phyloP scores from a whole-genome alignment of 139 green algal species.

The Zygnema circumcarinatum region DNA sequence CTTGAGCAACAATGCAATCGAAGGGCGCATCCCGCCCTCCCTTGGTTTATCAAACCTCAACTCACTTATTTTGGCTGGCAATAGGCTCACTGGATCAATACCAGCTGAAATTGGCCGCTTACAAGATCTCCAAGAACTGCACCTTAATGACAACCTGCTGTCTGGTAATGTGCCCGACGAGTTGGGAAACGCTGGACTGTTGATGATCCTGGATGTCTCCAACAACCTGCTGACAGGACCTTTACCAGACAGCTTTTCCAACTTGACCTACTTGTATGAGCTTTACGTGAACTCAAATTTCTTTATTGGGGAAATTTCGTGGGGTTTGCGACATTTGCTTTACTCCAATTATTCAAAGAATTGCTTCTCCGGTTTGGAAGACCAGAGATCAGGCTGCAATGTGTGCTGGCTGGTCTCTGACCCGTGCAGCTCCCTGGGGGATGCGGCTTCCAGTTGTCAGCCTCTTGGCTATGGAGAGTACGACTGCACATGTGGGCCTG shows the following conservation, averaged over 20 bases:
- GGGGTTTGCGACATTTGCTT: neutral
- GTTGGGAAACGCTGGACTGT: neutral
- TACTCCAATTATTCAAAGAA: neutral
- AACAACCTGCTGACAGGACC: neutral
- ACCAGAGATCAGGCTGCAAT: neutral
- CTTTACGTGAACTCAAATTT: neutral
- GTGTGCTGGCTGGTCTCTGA: neutral
- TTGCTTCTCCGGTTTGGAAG: neutral
- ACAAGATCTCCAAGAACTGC: conserved; percentile 4
- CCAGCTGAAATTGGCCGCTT: neutral
- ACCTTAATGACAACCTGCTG: neutral
- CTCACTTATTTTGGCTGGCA: neutral
- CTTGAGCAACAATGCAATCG: conserved; percentile 12
- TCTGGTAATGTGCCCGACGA: neutral
- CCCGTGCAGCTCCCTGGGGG: neutral
- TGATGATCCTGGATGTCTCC: neutral
- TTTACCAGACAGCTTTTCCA: neutral
- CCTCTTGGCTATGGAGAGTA: neutral
- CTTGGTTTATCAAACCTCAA: conserved; percentile 2
- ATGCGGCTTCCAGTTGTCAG: neutral
- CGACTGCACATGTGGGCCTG: neutral
- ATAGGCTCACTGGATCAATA: conserved; percentile 29
- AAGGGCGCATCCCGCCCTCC: neutral
- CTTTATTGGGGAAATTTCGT: neutral
- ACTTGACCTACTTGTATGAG: neutral